phyloP scores from a whole-genome alignment of 2,329 filamentous ascomycete genomes.

The Hymenoscyphus occultus region DNA sequence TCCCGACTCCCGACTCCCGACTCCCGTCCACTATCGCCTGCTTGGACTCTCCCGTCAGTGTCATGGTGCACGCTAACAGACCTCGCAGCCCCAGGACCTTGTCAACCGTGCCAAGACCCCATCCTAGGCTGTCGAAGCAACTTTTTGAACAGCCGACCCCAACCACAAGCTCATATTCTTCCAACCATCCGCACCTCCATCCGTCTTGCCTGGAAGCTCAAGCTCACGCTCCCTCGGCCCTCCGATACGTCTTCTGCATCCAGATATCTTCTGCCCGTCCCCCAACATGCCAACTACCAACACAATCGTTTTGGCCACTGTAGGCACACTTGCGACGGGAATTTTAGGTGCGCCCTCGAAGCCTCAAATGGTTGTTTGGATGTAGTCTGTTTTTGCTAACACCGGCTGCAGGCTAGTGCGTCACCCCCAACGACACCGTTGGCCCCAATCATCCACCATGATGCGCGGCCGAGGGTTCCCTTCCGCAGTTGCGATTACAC shows the following conservation, averaged over 20 bases:
- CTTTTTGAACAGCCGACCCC: not conserved
- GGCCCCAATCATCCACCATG: not conserved
- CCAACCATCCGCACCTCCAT: not conserved
- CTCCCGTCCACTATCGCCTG: too few species aligned
- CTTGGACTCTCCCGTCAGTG: too few species aligned
- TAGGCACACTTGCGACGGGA: conserved; percentile 58
- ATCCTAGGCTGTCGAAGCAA: not conserved
- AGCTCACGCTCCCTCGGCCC: conserved; percentile 3
- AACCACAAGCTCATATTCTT: not conserved
- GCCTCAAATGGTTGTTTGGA: not conserved
- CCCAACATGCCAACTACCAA: conserved; percentile 47
- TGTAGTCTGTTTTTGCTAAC: conserved; percentile 8
- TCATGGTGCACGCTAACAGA: too few species aligned
- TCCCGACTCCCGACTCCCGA: too few species aligned
- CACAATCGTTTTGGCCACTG: conserved; percentile 58
- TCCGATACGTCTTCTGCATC: not conserved
- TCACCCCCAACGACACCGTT: conserved; percentile 1
- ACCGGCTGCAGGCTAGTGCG: conserved; percentile 11
- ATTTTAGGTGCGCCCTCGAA: conserved; percentile 50
- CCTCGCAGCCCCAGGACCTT: too few species aligned
- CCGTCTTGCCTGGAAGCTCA: conserved; percentile 4
- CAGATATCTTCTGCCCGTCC: not conserved
- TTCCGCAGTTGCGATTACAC: not conserved
- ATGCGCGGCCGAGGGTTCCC: not conserved
- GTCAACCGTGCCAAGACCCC: too few species aligned